A percentile compares a stretch with the other conserved stretches of the same genome.
These are phyloP conservation scores for Exophiala bonariae DNA, from an alignment of 2,329 filamentous ascomycete species.

Conservation along the genomic window DNA sequence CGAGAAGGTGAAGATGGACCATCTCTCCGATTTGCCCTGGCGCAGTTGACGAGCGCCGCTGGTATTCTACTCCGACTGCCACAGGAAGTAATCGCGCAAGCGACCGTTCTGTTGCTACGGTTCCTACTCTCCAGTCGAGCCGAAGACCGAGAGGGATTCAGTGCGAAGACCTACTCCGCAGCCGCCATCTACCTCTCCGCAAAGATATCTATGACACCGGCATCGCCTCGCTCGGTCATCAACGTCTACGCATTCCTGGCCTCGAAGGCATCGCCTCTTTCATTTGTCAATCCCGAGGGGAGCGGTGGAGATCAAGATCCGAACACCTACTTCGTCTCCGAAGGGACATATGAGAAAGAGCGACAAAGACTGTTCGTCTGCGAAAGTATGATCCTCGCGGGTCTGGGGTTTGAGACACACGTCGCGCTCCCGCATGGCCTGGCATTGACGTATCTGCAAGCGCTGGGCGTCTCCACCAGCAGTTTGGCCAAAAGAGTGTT, in stretches of 20 bases:
- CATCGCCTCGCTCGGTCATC: conserved; percentile 75
- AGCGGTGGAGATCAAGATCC: conserved; percentile 39
- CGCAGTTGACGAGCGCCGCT: conserved; percentile 47
- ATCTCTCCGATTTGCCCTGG: conserved; percentile 46
- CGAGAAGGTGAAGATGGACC: conserved; percentile 37
- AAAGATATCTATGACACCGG: conserved; percentile 77
- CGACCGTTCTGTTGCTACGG: conserved; percentile 76
- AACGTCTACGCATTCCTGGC: conserved; percentile 83
- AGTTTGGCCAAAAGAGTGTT: conserved; percentile 66
- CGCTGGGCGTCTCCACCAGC: conserved; percentile 65
- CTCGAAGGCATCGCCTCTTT: conserved; percentile 55
- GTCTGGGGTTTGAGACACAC: conserved; percentile 78
- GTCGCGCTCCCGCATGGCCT: conserved; percentile 83
- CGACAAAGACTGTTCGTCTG: conserved; percentile 67
- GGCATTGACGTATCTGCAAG: conserved; percentile 88
- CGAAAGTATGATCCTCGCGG: conserved; percentile 74
- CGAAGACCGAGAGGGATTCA: conserved; percentile 12
- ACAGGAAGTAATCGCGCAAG: conserved; percentile 81
- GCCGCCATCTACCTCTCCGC: conserved; percentile 77
- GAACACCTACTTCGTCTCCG: conserved; percentile 67
- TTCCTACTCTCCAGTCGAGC: conserved; percentile 37
- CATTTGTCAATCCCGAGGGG: conserved; percentile 38
- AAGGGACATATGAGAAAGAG: conserved; percentile 67
- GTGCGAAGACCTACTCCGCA: conserved; percentile 71
- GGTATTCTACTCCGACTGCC: conserved; percentile 76